phyloP scores from a whole-genome alignment of 2,329 filamentous ascomycete species.

The Penicillium psychrosexuale region DNA sequence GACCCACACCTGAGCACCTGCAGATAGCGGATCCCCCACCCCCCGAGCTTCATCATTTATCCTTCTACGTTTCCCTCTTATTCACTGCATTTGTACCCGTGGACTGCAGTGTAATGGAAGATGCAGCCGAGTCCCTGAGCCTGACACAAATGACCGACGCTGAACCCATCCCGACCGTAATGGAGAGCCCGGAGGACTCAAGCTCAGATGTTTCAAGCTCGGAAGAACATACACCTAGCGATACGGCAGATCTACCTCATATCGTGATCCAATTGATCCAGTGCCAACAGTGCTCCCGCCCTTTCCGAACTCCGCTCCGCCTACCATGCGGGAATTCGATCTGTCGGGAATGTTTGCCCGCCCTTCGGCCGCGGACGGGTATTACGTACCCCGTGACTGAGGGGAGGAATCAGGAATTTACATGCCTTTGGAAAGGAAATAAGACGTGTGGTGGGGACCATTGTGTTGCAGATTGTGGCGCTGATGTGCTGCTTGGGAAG shows the following conservation, averaged over 20 bases:
- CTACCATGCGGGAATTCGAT: constrained; percentile 78
- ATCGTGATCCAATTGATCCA: constrained; percentile 71
- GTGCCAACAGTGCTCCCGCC: constrained; percentile 69
- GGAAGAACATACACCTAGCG: constrained; percentile 39
- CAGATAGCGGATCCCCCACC: constrained; percentile 15
- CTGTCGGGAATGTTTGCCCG: constrained; percentile 72
- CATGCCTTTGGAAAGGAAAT: constrained; percentile 58
- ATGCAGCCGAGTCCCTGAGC: constrained; percentile 3
- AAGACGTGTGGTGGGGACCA: constrained; percentile 66
- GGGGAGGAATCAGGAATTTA: constrained; percentile 65
- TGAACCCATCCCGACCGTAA: constrained; percentile 7
- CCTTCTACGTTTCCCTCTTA: neutral
- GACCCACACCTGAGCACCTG: constrained; percentile 13
- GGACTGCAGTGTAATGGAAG: constrained; percentile 12
- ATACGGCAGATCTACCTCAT: constrained; percentile 56
- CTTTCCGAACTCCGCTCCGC: constrained; percentile 66
- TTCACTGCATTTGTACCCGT: neutral
- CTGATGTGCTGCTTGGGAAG: constrained; percentile 74
- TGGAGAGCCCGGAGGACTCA: constrained; percentile 9
- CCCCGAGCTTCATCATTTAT: neutral
- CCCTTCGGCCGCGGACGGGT: constrained; percentile 60
- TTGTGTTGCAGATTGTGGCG: constrained; percentile 69
- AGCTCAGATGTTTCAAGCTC: constrained; percentile 17
- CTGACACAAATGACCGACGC: neutral
- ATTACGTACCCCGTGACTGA: constrained; percentile 74